phyloP scores from a whole-genome alignment of 257 asterid genomes.

The Plantago elongata region DNA sequence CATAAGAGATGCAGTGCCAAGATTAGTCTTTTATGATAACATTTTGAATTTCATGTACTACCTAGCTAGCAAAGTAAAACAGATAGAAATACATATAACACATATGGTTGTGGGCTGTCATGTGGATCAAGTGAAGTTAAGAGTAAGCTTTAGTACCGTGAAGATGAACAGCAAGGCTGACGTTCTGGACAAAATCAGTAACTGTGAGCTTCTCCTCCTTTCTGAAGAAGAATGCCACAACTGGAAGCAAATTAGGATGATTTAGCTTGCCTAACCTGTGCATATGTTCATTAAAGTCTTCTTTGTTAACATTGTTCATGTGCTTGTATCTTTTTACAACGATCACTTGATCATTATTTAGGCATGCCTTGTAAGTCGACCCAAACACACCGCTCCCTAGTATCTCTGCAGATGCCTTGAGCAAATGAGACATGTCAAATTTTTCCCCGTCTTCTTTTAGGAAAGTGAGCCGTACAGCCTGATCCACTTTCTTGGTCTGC shows the following conservation, averaged over 20 bases:
- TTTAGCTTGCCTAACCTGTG: slow-evolving; percentile 63
- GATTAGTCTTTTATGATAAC: background rate
- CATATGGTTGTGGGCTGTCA: background rate
- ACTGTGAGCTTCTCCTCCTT: slow-evolving; percentile 88
- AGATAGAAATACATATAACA: background rate
- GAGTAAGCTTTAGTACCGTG: slow-evolving; percentile 46
- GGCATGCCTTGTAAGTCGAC: slow-evolving; percentile 72
- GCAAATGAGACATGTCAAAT: slow-evolving; percentile 70
- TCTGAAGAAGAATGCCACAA: slow-evolving; percentile 73
- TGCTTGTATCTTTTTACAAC: slow-evolving; percentile 80
- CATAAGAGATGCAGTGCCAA: background rate
- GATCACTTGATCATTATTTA: slow-evolving; percentile 39
- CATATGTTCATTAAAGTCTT: slow-evolving; percentile 88
- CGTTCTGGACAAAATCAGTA: slow-evolving; percentile 43
- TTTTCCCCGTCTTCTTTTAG: slow-evolving; percentile 43
- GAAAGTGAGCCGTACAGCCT: slow-evolving; percentile 52
- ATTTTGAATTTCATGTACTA: background rate
- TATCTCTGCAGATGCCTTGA: slow-evolving; percentile 83
- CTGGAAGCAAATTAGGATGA: slow-evolving; percentile 68
- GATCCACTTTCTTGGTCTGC: slow-evolving; percentile 21
- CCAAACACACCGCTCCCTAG: slow-evolving; percentile 72
- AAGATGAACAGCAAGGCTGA: slow-evolving; percentile 77
- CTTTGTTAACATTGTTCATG: slow-evolving; percentile 62
- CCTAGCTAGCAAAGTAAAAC: background rate
- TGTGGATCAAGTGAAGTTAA: background rate